A percentile compares a stretch with the other conserved stretches of the same genome.
Conservation (phyloP, 1,139 yeast genomes). For the Meyerozyma elateridarum region DNA sequence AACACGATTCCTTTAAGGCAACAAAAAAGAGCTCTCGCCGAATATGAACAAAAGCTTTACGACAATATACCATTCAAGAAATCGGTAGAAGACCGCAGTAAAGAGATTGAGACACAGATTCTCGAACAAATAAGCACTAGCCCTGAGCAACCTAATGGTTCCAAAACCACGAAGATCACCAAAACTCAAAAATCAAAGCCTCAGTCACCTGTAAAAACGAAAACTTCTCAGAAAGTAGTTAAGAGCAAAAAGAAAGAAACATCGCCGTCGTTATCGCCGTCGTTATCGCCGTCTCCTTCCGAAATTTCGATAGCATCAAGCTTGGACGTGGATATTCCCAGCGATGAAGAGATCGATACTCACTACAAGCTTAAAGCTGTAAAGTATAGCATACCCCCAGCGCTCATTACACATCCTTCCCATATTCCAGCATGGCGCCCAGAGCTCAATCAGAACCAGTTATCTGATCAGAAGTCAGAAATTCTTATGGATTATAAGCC, state of each 20-base stretch:
- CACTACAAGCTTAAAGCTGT: constrained; percentile 37
- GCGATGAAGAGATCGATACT: constrained; percentile 13
- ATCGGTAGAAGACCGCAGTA: constrained; percentile 23
- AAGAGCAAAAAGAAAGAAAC: not conserved
- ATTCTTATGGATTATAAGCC: constrained; percentile 28
- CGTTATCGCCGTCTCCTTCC: not conserved
- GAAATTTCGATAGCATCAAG: no score
- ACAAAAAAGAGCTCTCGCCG: constrained; percentile 43
- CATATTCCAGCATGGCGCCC: constrained; percentile 66
- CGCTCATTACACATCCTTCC: constrained; percentile 71
- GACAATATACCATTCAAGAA: constrained; percentile 36
- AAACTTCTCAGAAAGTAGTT: no score
- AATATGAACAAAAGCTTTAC: constrained; percentile 29
- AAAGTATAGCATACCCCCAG: constrained; percentile 49
- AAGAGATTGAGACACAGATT: constrained; percentile 20
- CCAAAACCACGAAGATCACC: not conserved
- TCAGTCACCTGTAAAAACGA: not conserved
- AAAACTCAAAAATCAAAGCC: not conserved
- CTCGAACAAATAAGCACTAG: constrained; percentile 8
- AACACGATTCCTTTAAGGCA: constrained; percentile 36
- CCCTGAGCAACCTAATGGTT: no score
- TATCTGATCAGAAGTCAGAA: constrained; percentile 26
- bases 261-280: not conserved
- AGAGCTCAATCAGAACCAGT: constrained; percentile 36
- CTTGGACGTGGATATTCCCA: constrained; percentile 3